Base-by-base conservation (phyloP, 305 asterid species). In the Withania somnifera region DNA sequence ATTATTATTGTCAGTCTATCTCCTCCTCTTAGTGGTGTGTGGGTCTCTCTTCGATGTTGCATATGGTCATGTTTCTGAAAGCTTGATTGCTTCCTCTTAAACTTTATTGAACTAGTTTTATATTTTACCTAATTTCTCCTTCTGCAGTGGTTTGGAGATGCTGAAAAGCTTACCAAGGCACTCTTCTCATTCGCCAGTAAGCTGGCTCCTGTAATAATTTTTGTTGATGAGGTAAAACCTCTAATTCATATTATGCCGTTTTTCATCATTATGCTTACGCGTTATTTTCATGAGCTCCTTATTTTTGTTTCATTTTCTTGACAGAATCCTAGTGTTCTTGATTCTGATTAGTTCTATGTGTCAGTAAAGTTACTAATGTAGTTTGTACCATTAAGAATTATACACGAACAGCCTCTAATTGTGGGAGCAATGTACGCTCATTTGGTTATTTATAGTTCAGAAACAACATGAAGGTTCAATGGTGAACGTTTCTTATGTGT, bases 101-200 rank as follows among this genome's bases (percentile, higher is more conserved):
- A 6, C n/a, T 79, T 13, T 36, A 45, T 57, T 64, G 14, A 45
- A 24, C 36, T 57, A 40, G 26, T 78, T 58, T 69, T 56, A 30
- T 71, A 60, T 69, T 20, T 58, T 19, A 28, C 71, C 60, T 78
- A 64, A 81, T 86, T 88, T 85, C 78, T 85, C 84, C 76, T 82
- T 80, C 53, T 94, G 91, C 95, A 97, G 99, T 97, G 99, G 99
- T 97, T 97, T 88, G 99, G 99, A 75, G 99, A 97, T 75, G 98
- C 98, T 81, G 99, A 97, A 87, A 97, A 97, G 85, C 97, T 97
- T 81, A 97, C 98, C 6, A 92, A 86, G 90, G 97, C 97, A 56
- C 98, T 97, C 73, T 97, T 97, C 90, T 97, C 99, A 79, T 97
- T 94, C 87, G 98, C 99, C 77, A 91, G 97, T 93, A 94, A 91